Base-by-base conservation (phyloP, 2,329 filamentous ascomycete species). In the Dichotomopilus funicola region DNA sequence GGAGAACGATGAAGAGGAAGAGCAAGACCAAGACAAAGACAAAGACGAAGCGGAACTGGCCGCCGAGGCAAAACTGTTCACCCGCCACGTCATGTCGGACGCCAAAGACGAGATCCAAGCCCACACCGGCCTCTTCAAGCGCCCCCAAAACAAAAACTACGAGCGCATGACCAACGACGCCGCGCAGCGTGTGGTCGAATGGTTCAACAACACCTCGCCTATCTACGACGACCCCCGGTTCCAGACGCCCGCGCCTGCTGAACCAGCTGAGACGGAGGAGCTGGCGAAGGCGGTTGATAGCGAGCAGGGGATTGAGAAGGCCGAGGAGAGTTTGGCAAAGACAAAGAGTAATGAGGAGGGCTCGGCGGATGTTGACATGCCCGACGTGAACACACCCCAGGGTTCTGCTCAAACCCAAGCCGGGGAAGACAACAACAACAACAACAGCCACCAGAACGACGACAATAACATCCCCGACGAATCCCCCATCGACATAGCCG, bases 1-100 rank as follows among this genome's bases (percentile, higher is more conserved):
- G 1, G 87, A 90, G 43, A 78, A 79, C n/a, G n/a, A n/a, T n/a
- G n/a, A n/a, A 0, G 75, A 78, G 56, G 81, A 78, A 61, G 85
- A 88, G 62, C 74, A 78, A 6, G 79, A 79, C 1, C 88, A 88
- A 61, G 82, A 84, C 57, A 73, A 73, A 5, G 76, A 78, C 12
- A 78, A 81, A 42, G 71, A 78, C 43, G 79, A 84, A 1, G 79
- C 80, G 42, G 77, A 79, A 57, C 68, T 82, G 45, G 75, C 19
- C 3, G 19, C 19, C 3, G 19, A 27, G 3, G 19, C 19, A 27
- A 27, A 27, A 27, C 19, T 27, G 19, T 27, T 27, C 19, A 27
- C 19, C 19, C 19, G 19, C 19, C 19, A 27, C 19, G 19, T 27
- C 19, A 27, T 27, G 19, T 27, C 19, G 2, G 3, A 27, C 19